These are phyloP conservation scores for Heliamphora pulchella DNA, from an alignment of 179 eudicot species.

Conservation along the genomic window DNA sequence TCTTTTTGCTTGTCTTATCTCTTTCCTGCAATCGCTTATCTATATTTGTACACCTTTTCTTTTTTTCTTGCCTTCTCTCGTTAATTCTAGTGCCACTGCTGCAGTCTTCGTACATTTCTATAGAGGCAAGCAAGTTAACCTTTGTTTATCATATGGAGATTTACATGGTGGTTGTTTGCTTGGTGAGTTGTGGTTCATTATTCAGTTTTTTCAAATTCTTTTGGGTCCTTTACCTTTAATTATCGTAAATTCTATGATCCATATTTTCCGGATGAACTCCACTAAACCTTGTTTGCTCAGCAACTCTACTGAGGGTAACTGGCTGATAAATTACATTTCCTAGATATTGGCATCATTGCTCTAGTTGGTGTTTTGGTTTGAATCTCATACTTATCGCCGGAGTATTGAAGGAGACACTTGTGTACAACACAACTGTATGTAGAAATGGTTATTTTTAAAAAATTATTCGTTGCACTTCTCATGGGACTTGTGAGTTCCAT, in stretches of 20 bases:
- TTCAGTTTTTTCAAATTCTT: not conserved
- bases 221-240: not conserved
- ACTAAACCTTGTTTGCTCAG: too few species aligned
- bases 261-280: too few species aligned
- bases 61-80: not conserved
- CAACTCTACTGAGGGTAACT: too few species aligned
- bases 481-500: not conserved
- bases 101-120: not conserved
- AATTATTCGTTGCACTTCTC: not conserved
- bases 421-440: not conserved
- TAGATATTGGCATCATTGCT: not conserved
- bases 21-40: not conserved
- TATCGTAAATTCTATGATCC: too few species aligned
- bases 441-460: not conserved
- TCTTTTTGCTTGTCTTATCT: not conserved
- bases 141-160: not conserved
- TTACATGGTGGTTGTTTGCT: not conserved
- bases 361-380: not conserved
- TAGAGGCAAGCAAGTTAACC: not conserved
- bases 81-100: not conserved
- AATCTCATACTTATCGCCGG: not conserved
- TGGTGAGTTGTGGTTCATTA: not conserved
- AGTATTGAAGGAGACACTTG: conserved; percentile 3
- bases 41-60: not conserved
- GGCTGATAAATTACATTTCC: too few species aligned